Evolutionary conservation across 805 yeast genomes (phyloP), one percentile per base, ranked within the genome.

Genomic region (Blastobotrys mokoenaii): DNA sequence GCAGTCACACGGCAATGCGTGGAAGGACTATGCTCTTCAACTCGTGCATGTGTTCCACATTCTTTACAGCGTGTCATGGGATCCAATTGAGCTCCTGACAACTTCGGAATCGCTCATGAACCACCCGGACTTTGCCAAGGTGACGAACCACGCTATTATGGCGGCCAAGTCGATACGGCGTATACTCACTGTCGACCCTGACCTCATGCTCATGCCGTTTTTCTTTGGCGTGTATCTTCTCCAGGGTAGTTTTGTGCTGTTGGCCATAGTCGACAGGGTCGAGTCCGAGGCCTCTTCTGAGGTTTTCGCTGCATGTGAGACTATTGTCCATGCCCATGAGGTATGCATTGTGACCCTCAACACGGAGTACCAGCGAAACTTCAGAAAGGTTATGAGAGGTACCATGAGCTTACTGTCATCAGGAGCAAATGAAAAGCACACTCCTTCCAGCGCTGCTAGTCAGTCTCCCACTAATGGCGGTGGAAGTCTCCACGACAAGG

Each of bases 341-440:
- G 63, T 59, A 5, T 59, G 63, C 39, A 56, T 59, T n/a, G 62
- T 55, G 9, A 59, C 62, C 5, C 48, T 59, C 16, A 53, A 52
- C 42, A 58, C 63, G 2, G 63, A 59, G 46, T 59, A 59, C 43
- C 62, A 59, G 49, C 52, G 63, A 20, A 57, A 58, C 37, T 56
- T 59, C 34, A 44, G 63, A 11, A 55, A 57, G 32, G 55, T 62
- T 8, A 50, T 65, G 55, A 51, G 65, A 7, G 51, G 55, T 38
- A 44, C 66, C 45, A 18, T 65, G 57, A 50, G 49, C 40, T 40
- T 63, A 41, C 54, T 53, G 43, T 51, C 56, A 9, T 20, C 46
- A 15, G 40, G 38, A 20, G 16, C 20, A n/a, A 17, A 25, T 3
- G 45, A 37, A 10, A 38, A 46, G 33, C 42, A 40, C 22, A 31